Conservation (phyloP, 2,329 filamentous ascomycete species). For the Coccinonectria pachysandricola region DNA sequence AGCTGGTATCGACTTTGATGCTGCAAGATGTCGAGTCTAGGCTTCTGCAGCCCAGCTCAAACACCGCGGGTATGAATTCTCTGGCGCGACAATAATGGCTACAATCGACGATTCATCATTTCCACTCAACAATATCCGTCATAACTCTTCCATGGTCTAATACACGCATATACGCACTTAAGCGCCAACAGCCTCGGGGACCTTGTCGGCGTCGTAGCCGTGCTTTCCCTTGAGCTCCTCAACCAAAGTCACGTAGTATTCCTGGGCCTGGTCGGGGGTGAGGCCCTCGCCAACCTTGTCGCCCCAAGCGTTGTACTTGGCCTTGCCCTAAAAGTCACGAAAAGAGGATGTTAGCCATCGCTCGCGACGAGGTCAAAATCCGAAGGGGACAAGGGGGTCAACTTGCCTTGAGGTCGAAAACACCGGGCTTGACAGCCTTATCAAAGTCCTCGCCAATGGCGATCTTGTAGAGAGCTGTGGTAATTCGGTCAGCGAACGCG, state of each 20-base stretch:
- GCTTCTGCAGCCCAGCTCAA: too few relatives aligned
- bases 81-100: too few relatives aligned
- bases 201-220: not conserved
- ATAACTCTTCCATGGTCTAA: too few relatives aligned
- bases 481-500: not conserved
- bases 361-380: not conserved
- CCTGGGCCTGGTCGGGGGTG: not conserved
- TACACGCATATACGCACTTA: too few relatives aligned
- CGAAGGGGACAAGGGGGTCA: not conserved
- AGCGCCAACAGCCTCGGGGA: not conserved
- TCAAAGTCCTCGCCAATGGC: not conserved
- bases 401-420: not conserved
- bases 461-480: not conserved
- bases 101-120: too few relatives aligned
- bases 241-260: not conserved
- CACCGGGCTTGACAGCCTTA: not conserved
- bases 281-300: not conserved
- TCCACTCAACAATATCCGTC: too few relatives aligned
- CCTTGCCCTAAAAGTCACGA: not conserved
- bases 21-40: too few relatives aligned
- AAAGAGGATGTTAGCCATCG: not conserved
- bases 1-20: too few relatives aligned
- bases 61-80: too few relatives aligned
- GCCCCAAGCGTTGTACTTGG: not conserved
- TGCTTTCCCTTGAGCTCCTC: not conserved